Evolutionary conservation across 768 basidiomycete genomes (phyloP).

Genomic region (Mycena polygramma): DNA sequence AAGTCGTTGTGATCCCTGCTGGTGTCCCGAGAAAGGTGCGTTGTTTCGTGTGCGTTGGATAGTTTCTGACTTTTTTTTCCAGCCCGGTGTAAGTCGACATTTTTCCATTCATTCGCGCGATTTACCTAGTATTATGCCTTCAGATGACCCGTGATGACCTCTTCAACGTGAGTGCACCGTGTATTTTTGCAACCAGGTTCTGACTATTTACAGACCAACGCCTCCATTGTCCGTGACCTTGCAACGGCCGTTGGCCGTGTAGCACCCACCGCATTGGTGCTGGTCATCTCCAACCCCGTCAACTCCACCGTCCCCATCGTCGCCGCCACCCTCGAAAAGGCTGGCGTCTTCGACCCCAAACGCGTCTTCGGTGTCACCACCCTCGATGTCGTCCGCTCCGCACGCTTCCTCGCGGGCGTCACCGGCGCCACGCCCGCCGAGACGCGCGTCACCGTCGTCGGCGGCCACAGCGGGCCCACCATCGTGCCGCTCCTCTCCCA

Average conservation of each 20-base stretch:
- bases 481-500: constrained; percentile 98
- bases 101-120: constrained; percentile 11
- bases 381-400: constrained; percentile 96
- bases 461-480: constrained; percentile 97
- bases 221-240: constrained; percentile 97
- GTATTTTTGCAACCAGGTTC: too few relatives aligned
- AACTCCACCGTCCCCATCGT: constrained; percentile 99
- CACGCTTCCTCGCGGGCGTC: constrained; percentile 88
- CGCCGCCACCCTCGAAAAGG: constrained; percentile 90
- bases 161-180: constrained; percentile 79
- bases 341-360: constrained; percentile 91
- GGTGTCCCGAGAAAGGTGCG: constrained; percentile 98
- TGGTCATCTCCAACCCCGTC: constrained; percentile 99
- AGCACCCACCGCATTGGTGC: constrained; percentile 90
- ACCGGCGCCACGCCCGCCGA: constrained; percentile 74
- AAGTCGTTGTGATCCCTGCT: constrained; percentile 98
- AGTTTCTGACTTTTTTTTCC: constrained; percentile 37
- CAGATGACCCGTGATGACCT: constrained; percentile 98
- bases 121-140: constrained; percentile 40
- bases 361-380: constrained; percentile 97
- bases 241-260: constrained; percentile 89
- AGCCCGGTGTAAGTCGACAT: constrained; percentile 83
- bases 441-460: constrained; percentile 86
- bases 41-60: constrained; percentile 19
- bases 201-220: constrained; percentile 78